A percentile compares a stretch with the other conserved stretches of the same genome.
Conservation (phyloP, 2,329 filamentous ascomycete species). For the Ceratocystis huliohia region DNA sequence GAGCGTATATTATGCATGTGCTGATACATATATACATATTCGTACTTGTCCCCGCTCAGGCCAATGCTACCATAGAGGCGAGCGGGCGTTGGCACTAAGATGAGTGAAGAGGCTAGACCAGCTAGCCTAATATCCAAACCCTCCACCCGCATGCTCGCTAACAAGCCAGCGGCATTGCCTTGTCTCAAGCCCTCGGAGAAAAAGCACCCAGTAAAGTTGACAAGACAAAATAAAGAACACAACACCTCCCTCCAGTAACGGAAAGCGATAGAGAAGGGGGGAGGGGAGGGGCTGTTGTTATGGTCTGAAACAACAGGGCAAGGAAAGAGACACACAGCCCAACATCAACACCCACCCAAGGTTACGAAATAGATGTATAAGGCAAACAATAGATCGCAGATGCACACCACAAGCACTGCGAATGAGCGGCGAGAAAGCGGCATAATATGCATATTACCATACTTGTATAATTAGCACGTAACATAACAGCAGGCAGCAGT, state of each 20-base stretch:
- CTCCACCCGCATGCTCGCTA: neutral
- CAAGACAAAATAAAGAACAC: neutral
- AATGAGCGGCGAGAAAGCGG: neutral
- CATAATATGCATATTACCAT: neutral
- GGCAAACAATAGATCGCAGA: neutral
- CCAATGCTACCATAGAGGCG: neutral
- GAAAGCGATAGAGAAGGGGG: too few relatives aligned
- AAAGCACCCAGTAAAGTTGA: neutral
- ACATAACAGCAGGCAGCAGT: too few relatives aligned
- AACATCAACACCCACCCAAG: neutral
- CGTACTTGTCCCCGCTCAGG: neutral
- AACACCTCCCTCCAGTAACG: neutral
- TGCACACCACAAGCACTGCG: too few relatives aligned
- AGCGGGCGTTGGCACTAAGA: neutral
- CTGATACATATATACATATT: neutral
- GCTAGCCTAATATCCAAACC: neutral
- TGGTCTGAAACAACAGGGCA: slow-evolving; percentile 7
- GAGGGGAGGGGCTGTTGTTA: neutral
- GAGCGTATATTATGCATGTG: neutral
- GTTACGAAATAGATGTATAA: neutral
- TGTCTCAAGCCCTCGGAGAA: neutral
- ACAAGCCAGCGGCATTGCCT: neutral
- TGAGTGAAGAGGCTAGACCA: neutral
- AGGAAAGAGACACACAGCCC: neutral
- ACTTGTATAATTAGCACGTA: too few relatives aligned